These are phyloP conservation scores for Vararia minispora DNA, from an alignment of 768 basidiomycete species.

Conservation along the genomic window DNA sequence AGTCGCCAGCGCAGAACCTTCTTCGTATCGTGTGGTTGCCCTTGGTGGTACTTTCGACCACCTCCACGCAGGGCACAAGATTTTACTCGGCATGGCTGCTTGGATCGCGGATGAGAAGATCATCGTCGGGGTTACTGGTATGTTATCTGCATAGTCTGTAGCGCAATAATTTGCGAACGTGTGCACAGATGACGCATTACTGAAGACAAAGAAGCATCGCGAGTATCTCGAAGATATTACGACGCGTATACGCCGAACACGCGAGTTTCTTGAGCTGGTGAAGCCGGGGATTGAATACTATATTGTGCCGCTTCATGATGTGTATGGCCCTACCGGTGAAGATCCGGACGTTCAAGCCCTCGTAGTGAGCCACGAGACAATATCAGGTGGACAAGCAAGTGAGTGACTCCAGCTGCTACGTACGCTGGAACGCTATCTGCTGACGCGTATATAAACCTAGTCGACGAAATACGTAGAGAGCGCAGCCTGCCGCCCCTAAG, in stretches of 20 bases:
- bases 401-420: too few species aligned
- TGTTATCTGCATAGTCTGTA: constrained; percentile 12
- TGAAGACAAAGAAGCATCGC: constrained; percentile 60
- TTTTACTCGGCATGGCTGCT: constrained; percentile 85
- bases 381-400: constrained; percentile 67
- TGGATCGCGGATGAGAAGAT: constrained; percentile 73
- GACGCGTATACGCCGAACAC: constrained; percentile 43
- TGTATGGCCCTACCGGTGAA: constrained; percentile 84
- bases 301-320: constrained; percentile 67
- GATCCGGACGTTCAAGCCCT: constrained; percentile 87
- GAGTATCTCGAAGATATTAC: constrained; percentile 55
- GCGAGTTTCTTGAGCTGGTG: constrained; percentile 62
- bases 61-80: constrained; percentile 94
- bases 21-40: constrained; percentile 55
- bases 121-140: constrained; percentile 85
- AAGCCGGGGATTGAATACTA: constrained; percentile 54
- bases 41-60: constrained; percentile 98
- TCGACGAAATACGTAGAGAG: constrained; percentile 48
- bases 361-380: constrained; percentile 85
- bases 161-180: too few species aligned
- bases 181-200: constrained; percentile 50
- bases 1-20: constrained; percentile 13
- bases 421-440: too few species aligned
- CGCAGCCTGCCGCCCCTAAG: constrained; percentile 47
- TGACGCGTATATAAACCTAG: too few species aligned